These are phyloP conservation scores for Solanum gandarillasii DNA, from an alignment of 257 asterid species.

Conservation along the genomic window DNA sequence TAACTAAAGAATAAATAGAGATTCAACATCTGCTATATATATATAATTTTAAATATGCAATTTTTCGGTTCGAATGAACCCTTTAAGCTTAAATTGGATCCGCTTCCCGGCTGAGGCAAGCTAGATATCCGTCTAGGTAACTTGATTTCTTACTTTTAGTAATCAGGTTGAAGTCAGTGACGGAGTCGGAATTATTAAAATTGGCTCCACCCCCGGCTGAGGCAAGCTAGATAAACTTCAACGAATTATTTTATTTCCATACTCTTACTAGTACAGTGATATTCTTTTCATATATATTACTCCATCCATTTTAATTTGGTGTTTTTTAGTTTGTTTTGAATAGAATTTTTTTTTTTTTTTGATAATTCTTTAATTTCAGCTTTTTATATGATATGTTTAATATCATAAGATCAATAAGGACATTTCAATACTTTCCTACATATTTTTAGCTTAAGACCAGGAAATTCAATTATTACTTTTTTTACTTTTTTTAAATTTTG, in stretches of 20 bases:
- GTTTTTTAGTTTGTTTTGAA: neutral
- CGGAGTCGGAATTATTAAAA: neutral
- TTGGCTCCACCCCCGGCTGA: too few species aligned
- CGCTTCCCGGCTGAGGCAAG: neutral
- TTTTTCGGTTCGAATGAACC: too few species aligned
- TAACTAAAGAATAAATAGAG: too few species aligned
- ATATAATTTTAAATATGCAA: too few species aligned
- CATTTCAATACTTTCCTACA: neutral
- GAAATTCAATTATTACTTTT: too few species aligned
- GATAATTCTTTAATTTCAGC: too few species aligned
- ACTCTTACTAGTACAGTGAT: neutral
- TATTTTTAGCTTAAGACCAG: too few species aligned
- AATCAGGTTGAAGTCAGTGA: neutral
- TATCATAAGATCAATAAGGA: neutral
- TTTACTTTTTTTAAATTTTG: too few species aligned
- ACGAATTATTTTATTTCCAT: neutral
- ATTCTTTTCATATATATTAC: neutral
- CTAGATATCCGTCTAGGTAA: slow-evolving; percentile 1
- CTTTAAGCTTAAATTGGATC: too few species aligned
- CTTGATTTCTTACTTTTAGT: neutral
- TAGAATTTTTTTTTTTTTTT: too few species aligned
- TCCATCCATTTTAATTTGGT: neutral
- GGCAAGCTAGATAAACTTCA: neutral
- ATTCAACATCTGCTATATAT: too few species aligned
- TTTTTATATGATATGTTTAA: too few species aligned